These are phyloP conservation scores for Clarireedia monteithiana DNA, from an alignment of 2,329 filamentous ascomycete species.

Conservation along the genomic window DNA sequence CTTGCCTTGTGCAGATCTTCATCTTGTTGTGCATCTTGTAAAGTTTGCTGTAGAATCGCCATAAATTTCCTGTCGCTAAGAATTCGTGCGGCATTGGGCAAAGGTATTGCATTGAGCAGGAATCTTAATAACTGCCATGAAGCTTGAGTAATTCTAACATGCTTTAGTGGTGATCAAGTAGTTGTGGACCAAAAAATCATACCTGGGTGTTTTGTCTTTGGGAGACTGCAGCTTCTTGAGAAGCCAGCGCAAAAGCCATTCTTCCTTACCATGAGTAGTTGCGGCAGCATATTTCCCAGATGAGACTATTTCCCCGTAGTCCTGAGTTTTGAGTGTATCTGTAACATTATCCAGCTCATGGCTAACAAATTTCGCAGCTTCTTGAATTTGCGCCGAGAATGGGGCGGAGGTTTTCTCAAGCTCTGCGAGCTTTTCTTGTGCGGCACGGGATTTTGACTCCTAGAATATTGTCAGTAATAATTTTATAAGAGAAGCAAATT, in stretches of 20 bases:
- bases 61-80: slow-evolving; percentile 65
- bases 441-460: slow-evolving; percentile 25
- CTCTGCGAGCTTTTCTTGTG: slow-evolving; percentile 26
- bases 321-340: slow-evolving; percentile 7
- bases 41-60: slow-evolving; percentile 54
- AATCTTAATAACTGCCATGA: slow-evolving; percentile 54
- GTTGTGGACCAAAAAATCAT: slow-evolving; percentile 5
- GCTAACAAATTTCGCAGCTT: slow-evolving; percentile 29
- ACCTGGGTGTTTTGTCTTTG: slow-evolving; percentile 27
- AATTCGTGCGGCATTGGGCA: slow-evolving; percentile 61
- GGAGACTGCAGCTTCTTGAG: slow-evolving; percentile 47
- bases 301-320: background rate
- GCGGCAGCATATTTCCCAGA: slow-evolving; percentile 1
- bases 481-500: background rate
- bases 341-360: slow-evolving; percentile 19
- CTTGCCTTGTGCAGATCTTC: too few species aligned
- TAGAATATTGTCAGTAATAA: slow-evolving; percentile 5
- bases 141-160: slow-evolving; percentile 20
- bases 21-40: slow-evolving; percentile 44
- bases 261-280: slow-evolving; percentile 39
- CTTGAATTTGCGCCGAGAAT: slow-evolving; percentile 29
- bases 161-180: background rate
- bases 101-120: slow-evolving; percentile 57
- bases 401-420: slow-evolving; percentile 30
- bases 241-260: slow-evolving; percentile 62